A percentile compares a stretch with the other conserved stretches of the same genome.
phyloP scores from a whole-genome alignment of 129 eudicot genomes.

The Solidago caesia region DNA sequence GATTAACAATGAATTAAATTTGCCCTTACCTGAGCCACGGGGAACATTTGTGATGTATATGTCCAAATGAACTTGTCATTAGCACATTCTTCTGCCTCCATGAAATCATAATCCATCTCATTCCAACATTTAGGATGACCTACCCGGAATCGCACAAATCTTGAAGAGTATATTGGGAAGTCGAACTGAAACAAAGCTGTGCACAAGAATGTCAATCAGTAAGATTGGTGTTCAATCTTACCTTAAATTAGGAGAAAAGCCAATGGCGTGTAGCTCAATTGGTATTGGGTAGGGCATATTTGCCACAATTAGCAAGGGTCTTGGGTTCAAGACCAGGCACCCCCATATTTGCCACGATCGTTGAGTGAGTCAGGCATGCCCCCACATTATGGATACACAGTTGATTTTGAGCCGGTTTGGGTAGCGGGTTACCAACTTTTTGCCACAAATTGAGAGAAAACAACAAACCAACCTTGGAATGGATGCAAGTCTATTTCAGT shows the following conservation, averaged over 20 bases:
- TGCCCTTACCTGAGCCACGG: slow-evolving; percentile 62
- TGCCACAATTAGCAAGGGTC: too few relatives aligned
- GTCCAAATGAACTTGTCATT: slow-evolving; percentile 71
- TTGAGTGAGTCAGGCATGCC: too few relatives aligned
- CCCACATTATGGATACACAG: too few relatives aligned
- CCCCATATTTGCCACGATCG: too few relatives aligned
- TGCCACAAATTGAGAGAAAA: not conserved
- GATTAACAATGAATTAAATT: not conserved
- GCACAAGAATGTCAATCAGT: not conserved
- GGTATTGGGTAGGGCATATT: too few relatives aligned
- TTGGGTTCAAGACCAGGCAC: too few relatives aligned
- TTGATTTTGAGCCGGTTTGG: too few relatives aligned
- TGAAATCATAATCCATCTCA: slow-evolving; percentile 32
- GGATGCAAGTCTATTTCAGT: slow-evolving; percentile 65
- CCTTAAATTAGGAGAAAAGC: too few relatives aligned
- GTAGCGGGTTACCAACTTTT: too few relatives aligned
- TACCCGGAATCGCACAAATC: slow-evolving; percentile 59
- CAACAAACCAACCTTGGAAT: slow-evolving; percentile 51
- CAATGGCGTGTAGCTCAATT: too few relatives aligned
- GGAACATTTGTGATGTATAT: slow-evolving; percentile 61
- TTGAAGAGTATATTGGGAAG: slow-evolving; percentile 70
- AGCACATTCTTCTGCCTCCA: slow-evolving; percentile 38
- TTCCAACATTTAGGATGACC: slow-evolving; percentile 54
- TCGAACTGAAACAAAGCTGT: slow-evolving; percentile 64
- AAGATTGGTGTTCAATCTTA: too few relatives aligned